phyloP scores from a whole-genome alignment of 2,329 filamentous ascomycete genomes.

The Graphilbum fragrans region DNA sequence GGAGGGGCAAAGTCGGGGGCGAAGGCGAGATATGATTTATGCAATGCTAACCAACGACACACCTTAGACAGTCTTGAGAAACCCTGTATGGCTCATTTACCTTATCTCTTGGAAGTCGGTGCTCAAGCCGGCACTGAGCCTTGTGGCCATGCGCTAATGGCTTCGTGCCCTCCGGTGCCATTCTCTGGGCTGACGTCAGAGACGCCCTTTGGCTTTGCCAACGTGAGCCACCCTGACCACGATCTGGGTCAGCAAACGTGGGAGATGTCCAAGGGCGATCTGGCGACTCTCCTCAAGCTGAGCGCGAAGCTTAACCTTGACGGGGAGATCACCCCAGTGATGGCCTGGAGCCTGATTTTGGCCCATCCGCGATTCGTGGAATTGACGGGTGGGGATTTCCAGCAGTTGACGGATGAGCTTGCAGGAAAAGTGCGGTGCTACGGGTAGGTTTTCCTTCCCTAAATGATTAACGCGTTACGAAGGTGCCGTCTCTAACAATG shows the following conservation, averaged over 20 bases:
- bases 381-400: slow-evolving; percentile 57
- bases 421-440: slow-evolving; percentile 80
- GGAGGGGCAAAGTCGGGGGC: background rate
- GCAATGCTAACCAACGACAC: slow-evolving; percentile 4
- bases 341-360: slow-evolving; percentile 81
- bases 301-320: slow-evolving; percentile 74
- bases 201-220: slow-evolving; percentile 38
- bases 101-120: slow-evolving; percentile 56
- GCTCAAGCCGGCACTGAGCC: slow-evolving; percentile 51
- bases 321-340: slow-evolving; percentile 87
- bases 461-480: slow-evolving; percentile 1
- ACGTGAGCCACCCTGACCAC: slow-evolving; percentile 16
- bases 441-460: slow-evolving; percentile 51
- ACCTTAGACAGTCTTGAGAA: slow-evolving; percentile 63
- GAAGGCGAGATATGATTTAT: background rate
- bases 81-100: slow-evolving; percentile 85
- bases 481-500: background rate
- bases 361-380: slow-evolving; percentile 56
- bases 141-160: slow-evolving; percentile 89
- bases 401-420: slow-evolving; percentile 60
- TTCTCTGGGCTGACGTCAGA: slow-evolving; percentile 35
- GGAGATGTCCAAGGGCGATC: slow-evolving; percentile 62
- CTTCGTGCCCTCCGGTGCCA: slow-evolving; percentile 67
- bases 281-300: slow-evolving; percentile 72
- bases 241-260: slow-evolving; percentile 52